phyloP scores from a whole-genome alignment of 2,329 filamentous ascomycete species.

The Colletotrichum lentis region DNA sequence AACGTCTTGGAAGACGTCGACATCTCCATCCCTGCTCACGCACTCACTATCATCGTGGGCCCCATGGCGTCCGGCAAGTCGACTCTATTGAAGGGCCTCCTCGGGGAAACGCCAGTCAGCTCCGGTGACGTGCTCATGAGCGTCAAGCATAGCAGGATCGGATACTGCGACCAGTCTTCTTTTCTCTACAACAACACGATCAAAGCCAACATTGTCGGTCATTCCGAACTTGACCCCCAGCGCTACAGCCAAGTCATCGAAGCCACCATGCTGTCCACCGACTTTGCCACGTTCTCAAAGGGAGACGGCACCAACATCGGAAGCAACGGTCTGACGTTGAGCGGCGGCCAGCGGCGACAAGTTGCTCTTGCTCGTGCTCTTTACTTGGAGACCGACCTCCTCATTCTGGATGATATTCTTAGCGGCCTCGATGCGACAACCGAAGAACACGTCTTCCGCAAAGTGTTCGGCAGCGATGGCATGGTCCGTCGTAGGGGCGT shows the following conservation, averaged over 20 bases:
- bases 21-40: slow-evolving; percentile 43
- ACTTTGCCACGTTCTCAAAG: slow-evolving; percentile 46
- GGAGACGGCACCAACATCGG: slow-evolving; percentile 52
- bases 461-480: slow-evolving; percentile 44
- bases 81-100: slow-evolving; percentile 50
- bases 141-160: slow-evolving; percentile 37
- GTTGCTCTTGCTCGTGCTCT: slow-evolving; percentile 46
- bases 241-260: slow-evolving; percentile 49
- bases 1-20: slow-evolving; percentile 44
- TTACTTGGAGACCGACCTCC: slow-evolving; percentile 44
- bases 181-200: slow-evolving; percentile 49
- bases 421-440: slow-evolving; percentile 49
- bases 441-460: slow-evolving; percentile 45
- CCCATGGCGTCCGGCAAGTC: slow-evolving; percentile 53
- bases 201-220: slow-evolving; percentile 51
- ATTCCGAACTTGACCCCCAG: slow-evolving; percentile 43
- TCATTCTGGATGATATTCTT: slow-evolving; percentile 50
- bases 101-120: slow-evolving; percentile 42
- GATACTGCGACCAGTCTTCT: slow-evolving; percentile 47
- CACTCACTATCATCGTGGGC: slow-evolving; percentile 51
- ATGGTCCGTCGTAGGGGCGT: slow-evolving; percentile 40
- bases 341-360: slow-evolving; percentile 50
- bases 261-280: slow-evolving; percentile 46
- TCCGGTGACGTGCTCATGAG: slow-evolving; percentile 39
- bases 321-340: slow-evolving; percentile 52